phyloP scores from a whole-genome alignment of 331 rosid species.

The Prunus yedoensis region DNA sequence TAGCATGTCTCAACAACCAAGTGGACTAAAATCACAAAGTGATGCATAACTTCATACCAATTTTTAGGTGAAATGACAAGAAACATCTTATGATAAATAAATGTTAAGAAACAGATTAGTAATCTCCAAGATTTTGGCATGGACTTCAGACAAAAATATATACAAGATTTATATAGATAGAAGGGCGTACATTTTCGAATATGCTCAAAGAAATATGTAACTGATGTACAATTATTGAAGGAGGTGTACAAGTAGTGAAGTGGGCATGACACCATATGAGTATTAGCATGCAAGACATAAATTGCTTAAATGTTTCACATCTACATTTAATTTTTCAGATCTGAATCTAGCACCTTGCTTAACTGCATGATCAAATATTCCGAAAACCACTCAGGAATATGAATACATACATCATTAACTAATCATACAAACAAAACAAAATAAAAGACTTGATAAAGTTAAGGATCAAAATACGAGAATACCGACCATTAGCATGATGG shows the following conservation, averaged over 20 bases:
- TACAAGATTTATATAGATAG: background rate
- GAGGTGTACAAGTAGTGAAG: background rate
- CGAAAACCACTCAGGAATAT: background rate
- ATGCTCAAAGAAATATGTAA: background rate
- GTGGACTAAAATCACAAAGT: background rate
- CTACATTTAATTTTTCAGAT: background rate
- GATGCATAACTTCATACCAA: background rate
- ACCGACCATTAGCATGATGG: slow-evolving; percentile 84
- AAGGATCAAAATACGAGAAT: background rate
- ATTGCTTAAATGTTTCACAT: background rate
- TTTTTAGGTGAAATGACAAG: background rate
- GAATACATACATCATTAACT: background rate
- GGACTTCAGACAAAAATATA: background rate
- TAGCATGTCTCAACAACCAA: background rate
- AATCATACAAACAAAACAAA: background rate
- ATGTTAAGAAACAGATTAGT: too few relatives aligned
- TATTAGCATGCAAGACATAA: background rate
- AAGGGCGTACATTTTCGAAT: background rate
- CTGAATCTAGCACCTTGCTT: background rate
- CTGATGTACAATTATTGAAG: background rate
- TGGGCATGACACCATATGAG: background rate
- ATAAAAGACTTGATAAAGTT: background rate
- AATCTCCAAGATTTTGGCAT: background rate
- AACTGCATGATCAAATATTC: background rate
- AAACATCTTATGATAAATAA: background rate